phyloP scores from a whole-genome alignment of 2,329 filamentous ascomycete species.

The Colletotrichum liaoningense region DNA sequence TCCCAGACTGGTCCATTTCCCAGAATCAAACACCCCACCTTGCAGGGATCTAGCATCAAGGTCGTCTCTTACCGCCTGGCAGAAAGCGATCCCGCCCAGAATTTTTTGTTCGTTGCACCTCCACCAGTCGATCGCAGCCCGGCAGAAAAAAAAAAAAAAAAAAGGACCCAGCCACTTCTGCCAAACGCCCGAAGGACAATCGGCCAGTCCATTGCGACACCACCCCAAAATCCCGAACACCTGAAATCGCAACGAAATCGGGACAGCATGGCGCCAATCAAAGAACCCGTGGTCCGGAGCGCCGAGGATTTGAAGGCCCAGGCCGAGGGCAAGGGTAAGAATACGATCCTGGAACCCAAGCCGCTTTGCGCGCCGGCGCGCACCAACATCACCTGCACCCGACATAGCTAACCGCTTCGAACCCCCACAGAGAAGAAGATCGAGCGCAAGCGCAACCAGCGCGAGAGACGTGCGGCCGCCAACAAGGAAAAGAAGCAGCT shows the following conservation, averaged over 20 bases:
- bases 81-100: constrained; percentile 39
- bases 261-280: constrained; percentile 10
- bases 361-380: not conserved
- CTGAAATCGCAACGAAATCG: not conserved
- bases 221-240: not conserved
- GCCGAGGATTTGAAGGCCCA: constrained; percentile 36
- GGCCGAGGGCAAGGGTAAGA: constrained; percentile 25
- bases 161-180: not conserved
- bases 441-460: constrained; percentile 42
- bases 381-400: not conserved
- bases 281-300: not conserved
- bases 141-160: not conserved
- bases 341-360: not conserved
- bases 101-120: constrained; percentile 33
- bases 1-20: not conserved
- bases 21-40: not conserved
- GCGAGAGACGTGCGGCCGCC: constrained; percentile 40
- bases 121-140: constrained; percentile 13
- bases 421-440: constrained; percentile 43
- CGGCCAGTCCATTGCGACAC: too few species aligned
- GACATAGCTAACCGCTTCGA: not conserved
- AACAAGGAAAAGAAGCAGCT: constrained; percentile 50
- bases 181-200: too few species aligned
- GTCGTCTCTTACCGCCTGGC: constrained; percentile 43
- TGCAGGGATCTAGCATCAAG: not conserved